These are phyloP conservation scores for Tillandsia leiboldiana DNA, from an alignment of 176 grass and related monocot species.

Conservation along the genomic window DNA sequence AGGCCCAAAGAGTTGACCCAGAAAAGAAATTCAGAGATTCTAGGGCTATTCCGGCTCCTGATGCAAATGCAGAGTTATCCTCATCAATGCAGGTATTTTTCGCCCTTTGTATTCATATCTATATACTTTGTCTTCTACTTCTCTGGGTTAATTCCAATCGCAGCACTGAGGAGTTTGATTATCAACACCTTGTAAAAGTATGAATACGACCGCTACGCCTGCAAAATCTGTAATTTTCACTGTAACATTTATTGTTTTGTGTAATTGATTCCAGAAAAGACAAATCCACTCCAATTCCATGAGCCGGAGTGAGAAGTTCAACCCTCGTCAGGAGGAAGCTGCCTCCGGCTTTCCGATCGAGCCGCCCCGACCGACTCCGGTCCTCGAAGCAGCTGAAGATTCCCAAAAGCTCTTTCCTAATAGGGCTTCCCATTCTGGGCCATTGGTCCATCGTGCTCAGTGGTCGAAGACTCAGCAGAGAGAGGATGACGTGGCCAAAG, in stretches of 20 bases:
- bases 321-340: constrained; percentile 61
- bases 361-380: constrained; percentile 41
- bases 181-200: no score
- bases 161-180: no score
- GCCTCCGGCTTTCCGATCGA: constrained; percentile 92
- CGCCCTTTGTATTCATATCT: no score
- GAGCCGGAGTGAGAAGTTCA: constrained; percentile 92
- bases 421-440: constrained; percentile 80
- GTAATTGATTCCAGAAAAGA: constrained; percentile 48
- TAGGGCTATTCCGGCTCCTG: constrained; percentile 87
- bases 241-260: neutral
- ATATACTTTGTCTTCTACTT: no score
- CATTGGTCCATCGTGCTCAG: constrained; percentile 58
- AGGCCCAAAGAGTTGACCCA: constrained; percentile 44
- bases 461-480: constrained; percentile 35
- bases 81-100: constrained; percentile 80
- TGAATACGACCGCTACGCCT: neutral
- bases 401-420: constrained; percentile 27
- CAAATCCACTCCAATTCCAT: constrained; percentile 55
- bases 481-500: constrained; percentile 31
- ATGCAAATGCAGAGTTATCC: constrained; percentile 90
- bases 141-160: no score
- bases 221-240: neutral
- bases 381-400: constrained; percentile 37
- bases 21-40: constrained; percentile 60